Percentiles rank a stretch among this genome's conserved stretches.
Conservation (phyloP, 75 land plant species). For the Pseudotsuga menziesii region DNA sequence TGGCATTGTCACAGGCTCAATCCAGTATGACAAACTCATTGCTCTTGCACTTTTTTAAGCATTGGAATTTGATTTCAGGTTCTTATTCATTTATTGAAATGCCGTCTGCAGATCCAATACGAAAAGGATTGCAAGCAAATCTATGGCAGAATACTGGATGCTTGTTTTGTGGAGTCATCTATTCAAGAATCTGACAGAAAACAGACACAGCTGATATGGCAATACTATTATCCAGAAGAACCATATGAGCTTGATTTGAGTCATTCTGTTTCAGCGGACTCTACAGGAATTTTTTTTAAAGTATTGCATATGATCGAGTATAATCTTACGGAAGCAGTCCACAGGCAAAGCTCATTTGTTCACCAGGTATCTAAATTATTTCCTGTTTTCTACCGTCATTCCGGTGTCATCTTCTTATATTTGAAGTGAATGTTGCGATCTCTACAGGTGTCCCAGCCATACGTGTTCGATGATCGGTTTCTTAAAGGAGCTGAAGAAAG, state of each 20-base stretch:
- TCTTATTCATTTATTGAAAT: neutral
- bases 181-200: conserved; percentile 23
- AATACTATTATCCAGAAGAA: conserved; percentile 44
- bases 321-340: conserved; percentile 70
- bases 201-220: conserved; percentile 57
- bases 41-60: neutral
- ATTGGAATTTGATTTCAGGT: conserved; percentile 32
- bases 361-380: conserved; percentile 59
- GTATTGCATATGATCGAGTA: conserved; percentile 43
- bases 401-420: neutral
- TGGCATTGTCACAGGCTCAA: conserved; percentile 99
- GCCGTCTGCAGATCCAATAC: conserved; percentile 56
- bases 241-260: conserved; percentile 59
- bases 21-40: conserved; percentile 48
- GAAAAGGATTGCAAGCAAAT: conserved; percentile 60
- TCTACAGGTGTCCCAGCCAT: conserved; percentile 74
- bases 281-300: conserved; percentile 1
- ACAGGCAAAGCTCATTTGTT: conserved; percentile 77
- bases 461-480: conserved; percentile 41
- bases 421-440: neutral
- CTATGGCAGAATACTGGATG: conserved; percentile 69
- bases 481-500: conserved; percentile 69
- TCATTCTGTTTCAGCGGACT: neutral
- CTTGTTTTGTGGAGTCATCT: conserved; percentile 30
- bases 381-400: neutral